Conservation (phyloP, 129 eudicot genomes). For the Arctium lappa region DNA sequence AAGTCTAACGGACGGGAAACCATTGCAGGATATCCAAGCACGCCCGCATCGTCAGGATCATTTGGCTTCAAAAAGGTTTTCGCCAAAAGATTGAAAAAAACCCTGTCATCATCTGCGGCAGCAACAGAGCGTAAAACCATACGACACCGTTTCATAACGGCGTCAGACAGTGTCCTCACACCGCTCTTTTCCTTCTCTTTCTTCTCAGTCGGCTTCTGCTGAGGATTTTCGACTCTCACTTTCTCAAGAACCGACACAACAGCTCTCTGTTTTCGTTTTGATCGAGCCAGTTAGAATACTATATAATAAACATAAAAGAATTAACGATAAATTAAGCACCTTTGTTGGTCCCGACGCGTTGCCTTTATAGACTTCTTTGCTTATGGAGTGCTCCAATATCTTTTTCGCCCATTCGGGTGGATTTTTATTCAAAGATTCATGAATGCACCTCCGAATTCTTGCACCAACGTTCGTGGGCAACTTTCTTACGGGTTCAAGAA, state of each 20-base stretch:
- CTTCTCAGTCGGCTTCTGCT: constrained; percentile 48
- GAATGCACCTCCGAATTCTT: constrained; percentile 72
- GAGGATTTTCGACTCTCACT: constrained; percentile 43
- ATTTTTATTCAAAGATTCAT: constrained; percentile 56
- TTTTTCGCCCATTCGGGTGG: constrained; percentile 96
- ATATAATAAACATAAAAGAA: not conserved
- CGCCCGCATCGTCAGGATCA: constrained; percentile 86
- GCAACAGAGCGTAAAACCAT: constrained; percentile 67
- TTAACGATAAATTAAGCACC: constrained; percentile 37
- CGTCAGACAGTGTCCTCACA: constrained; percentile 45
- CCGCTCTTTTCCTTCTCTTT: constrained; percentile 58
- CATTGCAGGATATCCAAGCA: constrained; percentile 91
- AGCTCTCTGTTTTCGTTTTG: constrained; percentile 55
- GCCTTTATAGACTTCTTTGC: constrained; percentile 94
- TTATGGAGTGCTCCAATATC: constrained; percentile 70
- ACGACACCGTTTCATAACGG: constrained; percentile 79
- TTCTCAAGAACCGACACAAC: constrained; percentile 69
- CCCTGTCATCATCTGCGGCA: constrained; percentile 66
- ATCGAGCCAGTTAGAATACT: constrained; percentile 3
- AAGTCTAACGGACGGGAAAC: constrained; percentile 95
- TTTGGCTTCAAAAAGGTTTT: constrained; percentile 52
- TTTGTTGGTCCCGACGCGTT: constrained; percentile 99
- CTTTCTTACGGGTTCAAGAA: constrained; percentile 89
- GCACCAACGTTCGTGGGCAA: constrained; percentile 98
- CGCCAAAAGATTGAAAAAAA: constrained; percentile 79